These are phyloP conservation scores for Tillandsia leiboldiana DNA, from an alignment of 176 grass and related monocot species.

Conservation along the genomic window DNA sequence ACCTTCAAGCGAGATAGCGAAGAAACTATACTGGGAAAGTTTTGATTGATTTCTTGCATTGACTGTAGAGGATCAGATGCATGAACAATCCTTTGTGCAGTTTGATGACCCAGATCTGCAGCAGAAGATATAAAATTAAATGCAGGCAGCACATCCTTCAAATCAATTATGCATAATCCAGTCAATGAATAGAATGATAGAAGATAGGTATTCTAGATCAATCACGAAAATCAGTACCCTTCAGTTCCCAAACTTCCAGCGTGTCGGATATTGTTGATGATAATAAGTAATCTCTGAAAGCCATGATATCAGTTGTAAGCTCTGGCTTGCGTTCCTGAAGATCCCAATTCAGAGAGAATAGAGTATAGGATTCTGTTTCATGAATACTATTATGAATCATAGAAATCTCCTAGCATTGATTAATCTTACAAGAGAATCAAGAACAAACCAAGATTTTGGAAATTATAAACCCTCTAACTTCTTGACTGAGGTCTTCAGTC, in stretches of 20 bases:
- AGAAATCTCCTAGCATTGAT: neutral
- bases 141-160: conserved; percentile 3
- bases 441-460: conserved; percentile 87
- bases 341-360: conserved; percentile 15
- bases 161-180: neutral
- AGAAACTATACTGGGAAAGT: conserved; percentile 95
- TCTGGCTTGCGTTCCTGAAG: conserved; percentile 86
- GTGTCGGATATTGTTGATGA: conserved; percentile 87
- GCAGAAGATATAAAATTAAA: conserved; percentile 17
- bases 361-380: conserved; percentile 24
- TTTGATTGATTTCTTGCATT: conserved; percentile 99
- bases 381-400: conserved; percentile 15
- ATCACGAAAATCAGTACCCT: conserved; percentile 44
- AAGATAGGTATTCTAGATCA: conserved; percentile 16
- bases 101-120: conserved; percentile 95
- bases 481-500: conserved; percentile 89
- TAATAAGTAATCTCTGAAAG: conserved; percentile 84
- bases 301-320: conserved; percentile 64
- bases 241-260: conserved; percentile 98
- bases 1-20: conserved; percentile 98
- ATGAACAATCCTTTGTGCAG: conserved; percentile 86
- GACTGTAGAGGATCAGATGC: conserved; percentile 93
- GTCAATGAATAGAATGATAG: neutral
- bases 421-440: conserved; percentile 19
- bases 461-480: conserved; percentile 98